Evolutionary conservation across 106 monocot species (phyloP), one percentile per base, ranked within the genome.

Genomic region (Ottelia alismoides): DNA sequence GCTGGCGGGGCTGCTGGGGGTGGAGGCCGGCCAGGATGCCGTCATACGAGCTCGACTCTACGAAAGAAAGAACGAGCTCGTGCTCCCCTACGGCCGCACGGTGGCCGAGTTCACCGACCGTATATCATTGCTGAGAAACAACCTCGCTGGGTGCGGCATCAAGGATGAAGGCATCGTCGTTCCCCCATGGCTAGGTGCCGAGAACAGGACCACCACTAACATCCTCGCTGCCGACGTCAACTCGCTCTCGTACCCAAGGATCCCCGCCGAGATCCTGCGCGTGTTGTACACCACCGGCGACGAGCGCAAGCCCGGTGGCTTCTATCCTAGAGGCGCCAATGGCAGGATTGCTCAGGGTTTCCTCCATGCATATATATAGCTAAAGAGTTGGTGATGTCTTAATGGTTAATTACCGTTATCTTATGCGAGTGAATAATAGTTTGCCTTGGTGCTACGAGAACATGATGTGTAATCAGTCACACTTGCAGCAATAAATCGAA

Each of bases 141-240:
- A 22, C 47, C 51, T 84, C 28, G 83, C 71, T 9, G 64, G 58
- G 19, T 16, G 14, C 2, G 78, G 78, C 35, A 7, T 75, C 10
- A 84, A 78, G 43, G 83, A 79, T 27, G 78, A 84, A 28, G 83
- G 83, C 11, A 59, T 84, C 18, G 28, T 84, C 20, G 83, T 84
- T 25, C 60, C 66, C 7, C 28, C 31, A 2, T 26, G 14, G 21
- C 7, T 20, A 16, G 83, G 83, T 0, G 62, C 83, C 0, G 78
- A 79, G 44, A 65, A 69, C 22, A 61, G 55, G 68, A 65, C 64
- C 1, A 0, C 19, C 1, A 71, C 74, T 2, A 84, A 84, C 24
- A 55, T 84, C 7, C 60, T 84, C 30, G 74, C 78, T 40, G 83
- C 68, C 17, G 60, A 84, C 44, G 20, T 16, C 18, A 3, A 72